These are phyloP conservation scores for Lasiodiplodia citricola DNA, from an alignment of 2,329 filamentous ascomycete species.

Conservation along the genomic window DNA sequence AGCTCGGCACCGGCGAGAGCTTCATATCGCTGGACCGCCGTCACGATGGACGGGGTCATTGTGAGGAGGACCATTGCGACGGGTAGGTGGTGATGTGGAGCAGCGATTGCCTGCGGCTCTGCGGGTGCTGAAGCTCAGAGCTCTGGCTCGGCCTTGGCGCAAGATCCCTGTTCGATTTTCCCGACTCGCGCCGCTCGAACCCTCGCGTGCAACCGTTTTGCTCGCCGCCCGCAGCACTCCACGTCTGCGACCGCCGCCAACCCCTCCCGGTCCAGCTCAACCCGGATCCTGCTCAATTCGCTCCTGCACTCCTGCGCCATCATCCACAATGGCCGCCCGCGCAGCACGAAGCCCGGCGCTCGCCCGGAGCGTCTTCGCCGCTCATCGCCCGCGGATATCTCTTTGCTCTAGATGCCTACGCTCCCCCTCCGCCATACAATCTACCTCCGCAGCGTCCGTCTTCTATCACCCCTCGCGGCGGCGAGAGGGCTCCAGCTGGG, in stretches of 20 bases:
- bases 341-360: constrained; percentile 43
- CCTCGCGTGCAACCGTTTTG: constrained; percentile 23
- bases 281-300: constrained; percentile 7
- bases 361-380: constrained; percentile 36
- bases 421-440: constrained; percentile 28
- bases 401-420: constrained; percentile 40
- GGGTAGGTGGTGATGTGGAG: constrained; percentile 12
- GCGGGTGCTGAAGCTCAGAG: constrained; percentile 9
- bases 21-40: constrained; percentile 57
- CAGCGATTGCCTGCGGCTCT: constrained; percentile 8
- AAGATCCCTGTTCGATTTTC: constrained; percentile 27
- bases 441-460: constrained; percentile 34
- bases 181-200: constrained; percentile 18
- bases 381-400: constrained; percentile 29
- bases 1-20: constrained; percentile 31
- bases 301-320: background rate
- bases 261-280: constrained; percentile 14
- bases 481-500: constrained; percentile 70
- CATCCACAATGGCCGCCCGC: constrained; percentile 34
- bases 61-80: constrained; percentile 74
- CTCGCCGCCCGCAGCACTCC: constrained; percentile 20
- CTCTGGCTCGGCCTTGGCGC: constrained; percentile 12
- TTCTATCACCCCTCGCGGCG: constrained; percentile 47
- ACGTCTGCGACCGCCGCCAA: constrained; percentile 19
- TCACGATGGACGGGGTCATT: constrained; percentile 73